A percentile compares a stretch with the other conserved stretches of the same genome.
Conservation (phyloP, 179 eudicot species). For the Silene coronaria region DNA sequence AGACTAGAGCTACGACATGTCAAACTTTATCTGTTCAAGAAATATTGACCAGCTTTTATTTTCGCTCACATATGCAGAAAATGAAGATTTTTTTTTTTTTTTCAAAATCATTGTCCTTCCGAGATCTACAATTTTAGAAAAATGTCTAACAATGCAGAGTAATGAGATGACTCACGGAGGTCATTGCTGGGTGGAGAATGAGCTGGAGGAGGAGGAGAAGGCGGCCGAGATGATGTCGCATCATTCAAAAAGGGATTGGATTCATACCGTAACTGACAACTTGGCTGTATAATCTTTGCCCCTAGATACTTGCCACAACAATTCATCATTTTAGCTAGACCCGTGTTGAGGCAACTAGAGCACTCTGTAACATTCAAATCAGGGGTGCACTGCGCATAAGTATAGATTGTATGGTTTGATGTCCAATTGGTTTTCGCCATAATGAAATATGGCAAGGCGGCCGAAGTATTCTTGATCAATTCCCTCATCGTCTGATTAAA, state of each 20-base stretch:
- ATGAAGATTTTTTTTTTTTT: too few relatives aligned
- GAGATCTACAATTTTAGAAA: too few relatives aligned
- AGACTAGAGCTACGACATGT: too few relatives aligned
- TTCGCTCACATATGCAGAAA: too few relatives aligned
- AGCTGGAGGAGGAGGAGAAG: not conserved
- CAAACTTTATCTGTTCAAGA: too few relatives aligned
- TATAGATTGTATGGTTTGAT: not conserved
- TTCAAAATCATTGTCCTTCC: too few relatives aligned
- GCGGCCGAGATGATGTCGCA: not conserved
- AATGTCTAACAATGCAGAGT: not conserved
- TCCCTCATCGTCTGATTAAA: not conserved
- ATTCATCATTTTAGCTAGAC: not conserved
- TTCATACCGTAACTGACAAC: slow-evolving; percentile 9
- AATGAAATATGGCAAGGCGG: not conserved
- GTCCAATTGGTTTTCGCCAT: not conserved
- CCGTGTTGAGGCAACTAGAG: not conserved
- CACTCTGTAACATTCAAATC: not conserved
- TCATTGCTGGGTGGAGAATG: not conserved
- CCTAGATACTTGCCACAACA: not conserved
- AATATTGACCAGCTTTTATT: too few relatives aligned
- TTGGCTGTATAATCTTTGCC: not conserved
- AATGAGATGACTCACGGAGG: not conserved
- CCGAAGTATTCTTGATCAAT: not conserved
- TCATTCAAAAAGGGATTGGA: not conserved
- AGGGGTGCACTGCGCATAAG: slow-evolving; percentile 20